A percentile compares a stretch with the other conserved stretches of the same genome.
Evolutionary conservation across 2,329 filamentous ascomycete species (phyloP).

Genomic region (Lomentospora prolificans): DNA sequence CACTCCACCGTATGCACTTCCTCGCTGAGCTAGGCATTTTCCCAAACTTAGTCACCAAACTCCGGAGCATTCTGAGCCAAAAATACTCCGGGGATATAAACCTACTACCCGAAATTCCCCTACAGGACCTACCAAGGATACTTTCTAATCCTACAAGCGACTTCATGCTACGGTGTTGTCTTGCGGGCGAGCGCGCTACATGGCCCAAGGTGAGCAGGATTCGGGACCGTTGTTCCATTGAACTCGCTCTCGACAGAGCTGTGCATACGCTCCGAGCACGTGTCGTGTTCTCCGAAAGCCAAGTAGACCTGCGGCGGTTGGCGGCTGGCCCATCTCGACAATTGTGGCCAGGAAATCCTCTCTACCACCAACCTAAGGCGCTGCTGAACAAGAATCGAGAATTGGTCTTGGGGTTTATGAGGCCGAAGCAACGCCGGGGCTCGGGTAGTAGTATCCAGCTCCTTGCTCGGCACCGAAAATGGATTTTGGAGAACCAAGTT

Average conservation of each 20-base stretch:
- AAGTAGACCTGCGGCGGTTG: slow-evolving; percentile 47
- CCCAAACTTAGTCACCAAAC: slow-evolving; percentile 68
- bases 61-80: slow-evolving; percentile 73
- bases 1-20: slow-evolving; percentile 70
- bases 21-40: slow-evolving; percentile 73
- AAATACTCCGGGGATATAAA: slow-evolving; percentile 94
- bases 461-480: not conserved
- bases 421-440: not conserved
- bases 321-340: slow-evolving; percentile 10
- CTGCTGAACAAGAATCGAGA: not conserved
- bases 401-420: not conserved
- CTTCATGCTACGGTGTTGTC: slow-evolving; percentile 73
- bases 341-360: not conserved
- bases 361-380: not conserved
- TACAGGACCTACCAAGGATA: slow-evolving; percentile 64
- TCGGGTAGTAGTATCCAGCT: slow-evolving; percentile 6
- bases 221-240: slow-evolving; percentile 78
- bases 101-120: slow-evolving; percentile 71
- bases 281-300: slow-evolving; percentile 54
- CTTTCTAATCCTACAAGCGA: slow-evolving; percentile 76
- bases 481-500: not conserved
- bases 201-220: slow-evolving; percentile 87
- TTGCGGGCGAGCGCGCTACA: slow-evolving; percentile 74
- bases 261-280: slow-evolving; percentile 59
- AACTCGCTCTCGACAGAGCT: slow-evolving; percentile 70